Base-by-base conservation (phyloP, 768 basidiomycete species). In the Suillus sp. region DNA sequence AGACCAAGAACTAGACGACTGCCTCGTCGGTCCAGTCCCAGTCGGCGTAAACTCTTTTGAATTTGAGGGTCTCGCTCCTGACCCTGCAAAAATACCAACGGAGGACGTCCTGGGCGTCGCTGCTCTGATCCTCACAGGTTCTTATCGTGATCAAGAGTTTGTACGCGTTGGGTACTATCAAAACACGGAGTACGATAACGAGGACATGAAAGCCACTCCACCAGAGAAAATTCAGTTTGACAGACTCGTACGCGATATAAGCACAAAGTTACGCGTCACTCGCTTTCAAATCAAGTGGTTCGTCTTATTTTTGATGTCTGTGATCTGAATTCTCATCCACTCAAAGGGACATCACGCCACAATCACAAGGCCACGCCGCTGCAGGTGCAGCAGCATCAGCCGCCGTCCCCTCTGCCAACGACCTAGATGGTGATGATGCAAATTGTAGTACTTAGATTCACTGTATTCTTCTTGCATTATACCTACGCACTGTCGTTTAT, bases 121-220 rank as follows among this genome's bases (percentile, higher is more conserved):
- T 2, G 97, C 96, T 7, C 89, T 99, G 72, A 98, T 99, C 70
- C 85, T 99, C 59, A 99, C 96, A 0, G 97, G 95, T 8, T 93
- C 92, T 13, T 99, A 99, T 77, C 87, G 89, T 43, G 96, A 98
- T 59, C 96, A 97, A 71, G 97, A 99, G 75, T 99, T 99, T 71
- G 96, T 99, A n/a, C 88, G 96, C 53, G 96, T 99, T 32, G 97
- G 97, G 8, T 99, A 99, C 75, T 99, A 99, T 76, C 97, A 99
- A 78, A 96, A 99, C 72, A 98, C 96, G 30, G 96, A 99, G 76
- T 99, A 98, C 72, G 96, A 97, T 75, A 93, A 92, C 69, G 92
- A 95, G 60, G 94, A 93, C 77, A 89, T 96, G 88, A 91, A 88
- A 74, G 84, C 88, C 71, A 84, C 77, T 16, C 90, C 88, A 18